A percentile compares a stretch with the other conserved stretches of the same genome.
Conservation (phyloP, 805 yeast species). For the Blastobotrys peoriensis region DNA sequence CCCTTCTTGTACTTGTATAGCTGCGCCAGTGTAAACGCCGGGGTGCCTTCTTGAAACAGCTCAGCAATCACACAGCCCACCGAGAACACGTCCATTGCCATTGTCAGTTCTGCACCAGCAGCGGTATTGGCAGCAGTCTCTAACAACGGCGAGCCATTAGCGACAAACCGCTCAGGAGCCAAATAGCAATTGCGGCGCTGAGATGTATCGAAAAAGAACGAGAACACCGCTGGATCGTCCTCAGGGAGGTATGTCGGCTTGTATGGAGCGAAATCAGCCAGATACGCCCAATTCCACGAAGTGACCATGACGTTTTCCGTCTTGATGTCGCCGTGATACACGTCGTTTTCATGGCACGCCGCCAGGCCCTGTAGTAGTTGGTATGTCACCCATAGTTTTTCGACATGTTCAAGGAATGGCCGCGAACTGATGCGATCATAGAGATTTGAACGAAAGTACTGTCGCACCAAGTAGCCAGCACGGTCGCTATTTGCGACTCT, state of each 20-base stretch:
- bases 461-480: conserved; percentile 87
- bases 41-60: conserved; percentile 76
- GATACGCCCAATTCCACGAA: conserved; percentile 79
- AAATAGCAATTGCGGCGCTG: conserved; percentile 81
- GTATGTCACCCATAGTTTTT: conserved; percentile 77
- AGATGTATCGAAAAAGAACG: conserved; percentile 88
- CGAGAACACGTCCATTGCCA: conserved; percentile 64
- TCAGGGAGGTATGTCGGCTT: conserved; percentile 86
- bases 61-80: conserved; percentile 81
- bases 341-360: conserved; percentile 53
- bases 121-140: conserved; percentile 23
- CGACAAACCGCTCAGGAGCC: conserved; percentile 83
- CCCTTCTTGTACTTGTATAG: conserved; percentile 72
- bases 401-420: conserved; percentile 77
- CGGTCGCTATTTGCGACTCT: conserved; percentile 80
- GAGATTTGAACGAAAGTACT: conserved; percentile 68
- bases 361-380: conserved; percentile 65
- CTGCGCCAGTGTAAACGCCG: conserved; percentile 81
- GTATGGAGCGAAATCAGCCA: conserved; percentile 77
- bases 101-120: conserved; percentile 36
- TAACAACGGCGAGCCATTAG: conserved; percentile 17
- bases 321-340: conserved; percentile 88
- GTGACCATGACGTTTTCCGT: conserved; percentile 83
- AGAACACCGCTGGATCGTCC: conserved; percentile 86
- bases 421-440: conserved; percentile 81